Evolutionary conservation across 306 rosid genomes (phyloP), one percentile per base, ranked within the genome.

Genomic region (Abrus precatorius): DNA sequence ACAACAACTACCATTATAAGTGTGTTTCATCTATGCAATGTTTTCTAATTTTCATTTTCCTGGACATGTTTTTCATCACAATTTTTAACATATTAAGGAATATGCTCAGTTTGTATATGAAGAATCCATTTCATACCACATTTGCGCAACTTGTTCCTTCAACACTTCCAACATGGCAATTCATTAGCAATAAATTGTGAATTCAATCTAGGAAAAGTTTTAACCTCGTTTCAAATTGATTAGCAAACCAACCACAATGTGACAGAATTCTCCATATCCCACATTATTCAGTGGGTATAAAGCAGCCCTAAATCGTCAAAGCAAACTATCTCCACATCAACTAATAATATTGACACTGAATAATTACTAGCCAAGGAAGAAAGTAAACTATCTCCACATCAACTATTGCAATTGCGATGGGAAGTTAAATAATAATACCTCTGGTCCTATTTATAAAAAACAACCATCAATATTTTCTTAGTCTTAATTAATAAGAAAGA

Each of bases 141-240:
- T 68, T 28, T 47, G 40, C 29, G 41, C 74, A 1, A 9, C 43
- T 3, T 28, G 41, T 4, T 44, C 56, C 72, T 41, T 43, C 72
- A 66, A 66, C 53, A 43, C n/a, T 41, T 66, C 72, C 72, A 66
- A 41, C 50, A 41, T 66, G 33, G n/a, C 52, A 66, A 66, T 66
- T 40, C 7, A 41, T 66, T 66, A 20, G 52, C 74, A 68, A 47
- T 68, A 68, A 68, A 14, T 7, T 14, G 48, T 3, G 13, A 41
- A 6, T n/a, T 66, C 72, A 20, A 66, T 66, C 20, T 55, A 20
- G 6, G 71, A 64, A 68, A 5, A 68, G 41, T 4, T 45, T 68
- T 45, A 2, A 41, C 34, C 71, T 14, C 70, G 13, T 63, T 38
- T 36, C 47, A 13, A 64, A 38, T 30, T 36, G 34, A 43, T 6